A percentile compares a stretch with the other conserved stretches of the same genome.
Evolutionary conservation across 352 stramenopile species (phyloP).

Genomic region (Phytophthora cactorum): DNA sequence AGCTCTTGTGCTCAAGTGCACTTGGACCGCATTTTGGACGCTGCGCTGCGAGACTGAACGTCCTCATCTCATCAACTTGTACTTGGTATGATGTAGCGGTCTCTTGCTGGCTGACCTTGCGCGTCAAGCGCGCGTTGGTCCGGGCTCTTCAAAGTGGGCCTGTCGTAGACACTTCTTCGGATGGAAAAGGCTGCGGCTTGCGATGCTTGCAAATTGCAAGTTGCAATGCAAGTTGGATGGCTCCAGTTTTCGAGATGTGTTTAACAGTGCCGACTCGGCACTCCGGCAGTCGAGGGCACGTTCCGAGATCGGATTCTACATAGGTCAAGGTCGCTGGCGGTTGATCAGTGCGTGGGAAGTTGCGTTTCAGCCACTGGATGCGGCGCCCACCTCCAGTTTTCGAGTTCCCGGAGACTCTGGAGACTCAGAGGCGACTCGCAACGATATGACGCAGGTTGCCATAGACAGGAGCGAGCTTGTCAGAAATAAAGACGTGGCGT

Average conservation of each 20-base stretch:
- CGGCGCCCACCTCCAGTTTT: constrained; percentile 7
- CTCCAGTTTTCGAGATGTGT: no score
- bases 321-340: no score
- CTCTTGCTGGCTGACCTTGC: neutral
- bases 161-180: no score
- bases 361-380: no score
- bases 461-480: constrained; percentile 51
- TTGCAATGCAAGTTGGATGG: no score
- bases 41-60: constrained; percentile 3
- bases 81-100: neutral
- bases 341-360: no score
- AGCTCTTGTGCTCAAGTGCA: neutral
- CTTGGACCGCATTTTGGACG: no score
- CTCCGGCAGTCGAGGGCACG: no score
- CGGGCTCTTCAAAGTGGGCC: constrained; percentile 1
- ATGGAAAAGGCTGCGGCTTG: no score
- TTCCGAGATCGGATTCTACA: no score
- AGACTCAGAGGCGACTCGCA: constrained; percentile 4
- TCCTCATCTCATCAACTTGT: constrained; percentile 18
- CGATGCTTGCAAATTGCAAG: no score
- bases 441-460: constrained; percentile 52
- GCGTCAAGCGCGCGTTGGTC: neutral
- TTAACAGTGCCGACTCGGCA: no score
- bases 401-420: constrained; percentile 7
- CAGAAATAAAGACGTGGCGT: constrained; percentile 83